Conservation (phyloP, 1,284 basidiomycete species). For the Trichosporon asahii region DNA sequence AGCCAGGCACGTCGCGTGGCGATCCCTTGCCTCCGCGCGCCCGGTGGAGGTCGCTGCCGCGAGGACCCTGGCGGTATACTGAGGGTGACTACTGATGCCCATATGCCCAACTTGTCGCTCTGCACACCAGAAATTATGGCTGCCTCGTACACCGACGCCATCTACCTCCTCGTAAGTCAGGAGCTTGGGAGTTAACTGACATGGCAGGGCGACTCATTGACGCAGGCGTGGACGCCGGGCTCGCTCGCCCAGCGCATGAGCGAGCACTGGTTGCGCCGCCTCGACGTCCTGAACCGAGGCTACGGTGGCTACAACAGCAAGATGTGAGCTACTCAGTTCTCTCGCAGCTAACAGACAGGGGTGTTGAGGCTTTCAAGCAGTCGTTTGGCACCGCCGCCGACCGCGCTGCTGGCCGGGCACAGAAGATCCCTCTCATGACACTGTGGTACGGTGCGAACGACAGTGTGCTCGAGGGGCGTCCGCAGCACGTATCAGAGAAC, state of each 20-base stretch:
- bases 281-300: slow-evolving; percentile 80
- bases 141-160: slow-evolving; percentile 36
- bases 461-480: slow-evolving; percentile 58
- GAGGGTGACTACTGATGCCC: background rate
- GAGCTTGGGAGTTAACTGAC: slow-evolving; percentile 2
- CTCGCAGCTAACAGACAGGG: slow-evolving; percentile 50
- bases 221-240: slow-evolving; percentile 43
- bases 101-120: background rate
- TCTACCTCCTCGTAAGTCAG: slow-evolving; percentile 49
- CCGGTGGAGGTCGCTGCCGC: background rate
- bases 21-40: background rate
- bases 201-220: slow-evolving; percentile 48
- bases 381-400: slow-evolving; percentile 60
- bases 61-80: background rate
- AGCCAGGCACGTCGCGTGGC: slow-evolving; percentile 5
- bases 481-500: slow-evolving; percentile 59
- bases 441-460: slow-evolving; percentile 90
- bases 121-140: slow-evolving; percentile 32
- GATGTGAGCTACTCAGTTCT: slow-evolving; percentile 52
- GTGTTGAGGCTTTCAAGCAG: slow-evolving; percentile 70
- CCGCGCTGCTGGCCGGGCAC: slow-evolving; percentile 56
- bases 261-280: slow-evolving; percentile 66
- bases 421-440: slow-evolving; percentile 63
- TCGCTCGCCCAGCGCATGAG: slow-evolving; percentile 42
- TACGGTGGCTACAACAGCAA: slow-evolving; percentile 69